Conservation (phyloP, 2,329 filamentous ascomycete genomes). For the Cadophora malorum region DNA sequence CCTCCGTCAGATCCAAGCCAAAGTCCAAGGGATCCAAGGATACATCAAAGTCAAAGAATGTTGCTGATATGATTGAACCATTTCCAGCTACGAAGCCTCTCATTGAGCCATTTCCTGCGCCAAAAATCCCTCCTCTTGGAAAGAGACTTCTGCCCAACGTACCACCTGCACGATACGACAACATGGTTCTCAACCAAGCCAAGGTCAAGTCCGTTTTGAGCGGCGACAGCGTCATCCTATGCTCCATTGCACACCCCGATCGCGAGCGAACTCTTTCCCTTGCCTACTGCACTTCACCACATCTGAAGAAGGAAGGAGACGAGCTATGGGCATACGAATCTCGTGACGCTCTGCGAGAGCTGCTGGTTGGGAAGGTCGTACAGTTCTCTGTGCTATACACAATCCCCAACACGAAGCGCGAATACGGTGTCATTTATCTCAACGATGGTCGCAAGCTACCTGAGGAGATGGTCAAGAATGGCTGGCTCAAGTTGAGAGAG, state of each 20-base stretch:
- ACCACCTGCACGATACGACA: slow-evolving; percentile 43
- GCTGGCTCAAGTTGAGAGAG: slow-evolving; percentile 92
- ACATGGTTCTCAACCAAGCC: slow-evolving; percentile 54
- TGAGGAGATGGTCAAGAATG: slow-evolving; percentile 83
- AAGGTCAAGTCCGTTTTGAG: slow-evolving; percentile 94
- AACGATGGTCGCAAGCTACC: slow-evolving; percentile 79
- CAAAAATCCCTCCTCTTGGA: slow-evolving; percentile 27
- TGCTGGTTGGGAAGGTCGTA: slow-evolving; percentile 84
- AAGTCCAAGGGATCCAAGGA: slow-evolving; percentile 23
- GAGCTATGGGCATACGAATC: slow-evolving; percentile 94
- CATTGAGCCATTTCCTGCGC: slow-evolving; percentile 44
- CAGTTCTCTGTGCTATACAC: slow-evolving; percentile 87
- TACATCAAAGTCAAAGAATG: slow-evolving; percentile 31
- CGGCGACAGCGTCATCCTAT: slow-evolving; percentile 88
- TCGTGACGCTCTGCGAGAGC: slow-evolving; percentile 86
- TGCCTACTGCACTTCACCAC: slow-evolving; percentile 89
- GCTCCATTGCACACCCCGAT: slow-evolving; percentile 79
- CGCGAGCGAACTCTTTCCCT: slow-evolving; percentile 88
- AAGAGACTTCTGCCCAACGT: slow-evolving; percentile 37
- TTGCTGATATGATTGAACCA: slow-evolving; percentile 48
- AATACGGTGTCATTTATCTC: slow-evolving; percentile 84
- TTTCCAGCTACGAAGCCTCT: slow-evolving; percentile 39
- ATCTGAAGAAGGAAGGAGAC: slow-evolving; percentile 86
- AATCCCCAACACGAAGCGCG: slow-evolving; percentile 82
- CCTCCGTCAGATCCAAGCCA: slow-evolving; percentile 15